Percentiles rank a stretch among this genome's conserved stretches.
These are phyloP conservation scores for Castanea mollissima DNA, from an alignment of 306 rosid species.

Conservation along the genomic window DNA sequence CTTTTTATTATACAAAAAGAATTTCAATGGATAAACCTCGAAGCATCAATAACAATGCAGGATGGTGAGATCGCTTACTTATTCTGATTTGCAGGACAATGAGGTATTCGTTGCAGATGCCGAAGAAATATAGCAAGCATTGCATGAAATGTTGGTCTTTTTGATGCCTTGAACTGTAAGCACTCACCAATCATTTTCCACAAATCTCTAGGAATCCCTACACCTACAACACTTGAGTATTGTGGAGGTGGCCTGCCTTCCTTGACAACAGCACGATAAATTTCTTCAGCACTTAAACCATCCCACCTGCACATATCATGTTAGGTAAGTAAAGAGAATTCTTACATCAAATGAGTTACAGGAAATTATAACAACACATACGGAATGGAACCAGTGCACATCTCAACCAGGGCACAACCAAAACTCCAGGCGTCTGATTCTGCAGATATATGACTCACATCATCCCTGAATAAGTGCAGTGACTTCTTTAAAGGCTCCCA, in stretches of 20 bases:
- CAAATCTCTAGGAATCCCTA: conserved; percentile 94
- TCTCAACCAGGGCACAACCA: conserved; percentile 99
- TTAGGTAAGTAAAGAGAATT: conserved; percentile 20
- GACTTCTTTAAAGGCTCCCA: conserved; percentile 97
- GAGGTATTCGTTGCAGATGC: conserved; percentile 91
- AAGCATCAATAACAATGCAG: background rate
- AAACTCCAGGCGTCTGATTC: conserved; percentile 99
- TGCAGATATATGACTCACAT: conserved; percentile 81
- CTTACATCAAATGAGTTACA: conserved; percentile 18
- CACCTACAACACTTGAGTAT: conserved; percentile 96
- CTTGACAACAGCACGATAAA: conserved; percentile 80
- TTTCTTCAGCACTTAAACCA: conserved; percentile 90
- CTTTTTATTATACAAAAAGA: background rate
- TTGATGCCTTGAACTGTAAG: conserved; percentile 84
- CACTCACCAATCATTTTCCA: conserved; percentile 99
- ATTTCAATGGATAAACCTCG: background rate
- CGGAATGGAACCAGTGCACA: conserved; percentile 99
- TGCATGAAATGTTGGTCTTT: conserved; percentile 82
- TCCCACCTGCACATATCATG: conserved; percentile 75
- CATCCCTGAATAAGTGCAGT: conserved; percentile 89
- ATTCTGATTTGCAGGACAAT: conserved; percentile 89
- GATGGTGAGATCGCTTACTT: conserved; percentile 51
- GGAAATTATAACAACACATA: conserved; percentile 56
- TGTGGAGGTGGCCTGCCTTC: conserved; percentile 88
- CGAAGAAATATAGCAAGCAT: conserved; percentile 90